Conservation (phyloP, 2,329 filamentous ascomycete genomes). For the Fusarium duplospermum region DNA sequence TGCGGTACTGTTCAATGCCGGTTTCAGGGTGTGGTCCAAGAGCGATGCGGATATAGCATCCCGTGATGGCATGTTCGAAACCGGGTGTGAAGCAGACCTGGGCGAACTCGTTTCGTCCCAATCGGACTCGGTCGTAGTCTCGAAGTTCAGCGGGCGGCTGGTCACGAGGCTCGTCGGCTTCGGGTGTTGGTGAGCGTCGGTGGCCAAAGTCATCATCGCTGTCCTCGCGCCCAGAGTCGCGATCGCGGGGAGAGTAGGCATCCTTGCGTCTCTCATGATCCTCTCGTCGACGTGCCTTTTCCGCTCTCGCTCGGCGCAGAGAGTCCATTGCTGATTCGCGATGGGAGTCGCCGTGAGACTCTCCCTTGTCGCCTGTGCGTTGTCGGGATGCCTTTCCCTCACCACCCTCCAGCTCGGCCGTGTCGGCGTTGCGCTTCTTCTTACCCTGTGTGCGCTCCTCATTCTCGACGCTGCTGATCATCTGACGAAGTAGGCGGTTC, state of each 20-base stretch:
- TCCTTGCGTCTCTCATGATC: constrained; percentile 72
- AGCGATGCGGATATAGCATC: constrained; percentile 87
- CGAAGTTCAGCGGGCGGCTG: constrained; percentile 77
- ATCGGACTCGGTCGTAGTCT: constrained; percentile 86
- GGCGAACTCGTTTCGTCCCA: constrained; percentile 88
- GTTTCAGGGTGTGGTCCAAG: constrained; percentile 81
- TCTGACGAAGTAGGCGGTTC: constrained; percentile 82
- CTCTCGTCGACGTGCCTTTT: constrained; percentile 64
- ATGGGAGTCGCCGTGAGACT: not conserved
- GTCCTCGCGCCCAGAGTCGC: constrained; percentile 64
- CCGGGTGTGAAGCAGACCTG: constrained; percentile 93
- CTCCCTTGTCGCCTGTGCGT: constrained; percentile 63
- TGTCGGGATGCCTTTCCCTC: constrained; percentile 77
- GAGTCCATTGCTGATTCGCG: constrained; percentile 75
- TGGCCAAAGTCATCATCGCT: constrained; percentile 85
- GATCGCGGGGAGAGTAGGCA: constrained; percentile 52
- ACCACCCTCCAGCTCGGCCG: constrained; percentile 82
- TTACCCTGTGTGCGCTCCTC: constrained; percentile 65
- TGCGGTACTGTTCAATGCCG: constrained; percentile 83
- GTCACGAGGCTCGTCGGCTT: constrained; percentile 75
- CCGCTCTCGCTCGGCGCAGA: constrained; percentile 69
- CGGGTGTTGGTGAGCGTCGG: constrained; percentile 63
- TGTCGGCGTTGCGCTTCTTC: constrained; percentile 82
- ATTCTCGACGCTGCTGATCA: constrained; percentile 75
- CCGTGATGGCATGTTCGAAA: constrained; percentile 83